Percentiles rank a stretch among this genome's conserved stretches.
phyloP scores from a whole-genome alignment of 768 basidiomycete species.

The Mrakia hoshinonis region DNA sequence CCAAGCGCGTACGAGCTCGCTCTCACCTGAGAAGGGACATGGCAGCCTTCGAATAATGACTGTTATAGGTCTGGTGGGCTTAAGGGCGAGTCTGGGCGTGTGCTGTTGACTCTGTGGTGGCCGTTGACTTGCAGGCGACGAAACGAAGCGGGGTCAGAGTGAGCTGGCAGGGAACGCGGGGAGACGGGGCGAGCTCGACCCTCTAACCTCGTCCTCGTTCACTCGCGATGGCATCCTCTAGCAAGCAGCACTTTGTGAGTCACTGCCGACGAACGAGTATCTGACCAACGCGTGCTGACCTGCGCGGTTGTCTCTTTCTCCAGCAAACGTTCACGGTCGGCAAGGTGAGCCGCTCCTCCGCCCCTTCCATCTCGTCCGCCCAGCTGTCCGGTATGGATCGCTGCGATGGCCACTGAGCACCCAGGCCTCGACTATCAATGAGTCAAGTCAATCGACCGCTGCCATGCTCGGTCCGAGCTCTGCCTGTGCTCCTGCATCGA shows the following conservation, averaged over 20 bases:
- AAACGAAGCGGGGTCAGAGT: neutral
- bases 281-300: neutral
- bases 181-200: neutral
- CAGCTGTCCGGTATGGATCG: neutral
- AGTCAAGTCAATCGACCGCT: neutral
- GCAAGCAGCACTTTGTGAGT: constrained; percentile 21
- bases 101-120: neutral
- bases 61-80: neutral
- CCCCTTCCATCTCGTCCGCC: neutral
- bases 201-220: neutral
- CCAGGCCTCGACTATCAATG: too few species aligned
- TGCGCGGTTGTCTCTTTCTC: neutral
- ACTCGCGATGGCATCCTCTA: neutral
- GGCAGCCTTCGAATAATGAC: neutral
- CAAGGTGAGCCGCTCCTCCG: constrained; percentile 61
- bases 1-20: too few species aligned
- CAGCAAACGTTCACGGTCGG: constrained; percentile 67
- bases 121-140: neutral
- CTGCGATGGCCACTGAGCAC: neutral
- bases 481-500: too few species aligned
- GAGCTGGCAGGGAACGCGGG: neutral
- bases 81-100: neutral
- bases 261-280: neutral
- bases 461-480: neutral
- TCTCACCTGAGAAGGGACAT: constrained; percentile 22